Evolutionary conservation across 108 stramenopile species (phyloP), one percentile per base, ranked within the genome.

Genomic region (Pseudonitzschia multistriata): DNA sequence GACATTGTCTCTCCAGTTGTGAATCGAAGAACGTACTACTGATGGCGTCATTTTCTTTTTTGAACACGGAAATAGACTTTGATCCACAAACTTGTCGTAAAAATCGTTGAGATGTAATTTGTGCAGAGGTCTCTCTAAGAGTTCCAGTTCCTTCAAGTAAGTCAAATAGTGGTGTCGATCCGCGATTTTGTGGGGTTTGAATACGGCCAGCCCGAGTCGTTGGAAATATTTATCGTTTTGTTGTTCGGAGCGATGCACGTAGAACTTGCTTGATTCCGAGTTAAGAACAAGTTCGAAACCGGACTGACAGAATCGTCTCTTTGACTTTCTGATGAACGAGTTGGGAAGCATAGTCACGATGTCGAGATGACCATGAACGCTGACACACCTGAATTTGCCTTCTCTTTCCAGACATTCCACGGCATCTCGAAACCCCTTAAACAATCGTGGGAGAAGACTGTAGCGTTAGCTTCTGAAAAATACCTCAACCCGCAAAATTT

Each of bases 341-440:
- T 42, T 49, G 1, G 49, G 56, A 14, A 71, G 47, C 70, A 71
- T 71, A 6, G 70, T 55, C 24, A 71, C 70, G 27, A 71, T 28
- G 22, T 71, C 70, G n/a, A 28, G 62, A 13, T 34, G 57, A 49
- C 59, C 59, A 31, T 71, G 70, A 29, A 71, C 40, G 11, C 57
- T 56, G 34, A 57, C 29, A 34, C 70, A 71, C 22, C 70, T 57
- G n/a, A 71, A n/a, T 13, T 48, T 62, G 14, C 57, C 57, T n/a
- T 37, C 45, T 49, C 61, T 13, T 28, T 71, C 70, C 8, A 71
- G 35, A 7, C 30, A 15, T 50, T 71, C 70, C 37, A 62, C 39
- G 11, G 61, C 70, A 45, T 39, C 45, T 25, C 70, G 39, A 62
- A 71, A 71, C 31, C 47, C 60, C 10, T 54, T 19, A 42, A 10